phyloP scores from a whole-genome alignment of 1,284 basidiomycete genomes.

The Cutaneotrichosporon cutaneum region DNA sequence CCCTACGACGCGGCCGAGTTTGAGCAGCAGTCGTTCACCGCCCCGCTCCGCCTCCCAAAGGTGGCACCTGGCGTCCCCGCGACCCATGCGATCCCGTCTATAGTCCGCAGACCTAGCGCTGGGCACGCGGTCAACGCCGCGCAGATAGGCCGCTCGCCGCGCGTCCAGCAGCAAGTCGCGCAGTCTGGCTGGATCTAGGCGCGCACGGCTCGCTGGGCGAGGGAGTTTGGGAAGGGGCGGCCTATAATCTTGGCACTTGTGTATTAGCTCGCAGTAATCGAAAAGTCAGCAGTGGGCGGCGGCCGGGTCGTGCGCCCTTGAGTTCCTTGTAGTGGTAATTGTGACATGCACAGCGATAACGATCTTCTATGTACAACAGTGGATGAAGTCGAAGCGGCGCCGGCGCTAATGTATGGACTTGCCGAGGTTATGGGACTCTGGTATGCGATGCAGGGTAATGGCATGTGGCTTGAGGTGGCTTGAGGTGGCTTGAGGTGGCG shows the following conservation, averaged over 20 bases:
- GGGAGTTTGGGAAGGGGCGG: not conserved
- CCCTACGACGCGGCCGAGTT: constrained; percentile 12
- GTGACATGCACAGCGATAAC: constrained; percentile 6
- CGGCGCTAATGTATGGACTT: not conserved
- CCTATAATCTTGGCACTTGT: constrained; percentile 6
- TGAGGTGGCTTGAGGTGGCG: not conserved
- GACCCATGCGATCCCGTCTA: not conserved
- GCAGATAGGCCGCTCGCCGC: not conserved
- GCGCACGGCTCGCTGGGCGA: not conserved
- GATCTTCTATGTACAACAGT: constrained; percentile 3
- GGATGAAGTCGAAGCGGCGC: not conserved
- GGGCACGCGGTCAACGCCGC: not conserved
- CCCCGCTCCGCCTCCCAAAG: constrained; percentile 10
- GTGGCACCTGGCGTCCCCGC: not conserved
- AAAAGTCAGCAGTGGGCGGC: not conserved
- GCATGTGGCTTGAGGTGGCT: not conserved
- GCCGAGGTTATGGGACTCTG: not conserved
- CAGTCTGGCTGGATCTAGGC: constrained; percentile 10
- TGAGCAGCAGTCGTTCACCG: constrained; percentile 7
- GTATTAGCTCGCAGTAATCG: constrained; percentile 1
- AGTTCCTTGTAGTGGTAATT: constrained; percentile 3
- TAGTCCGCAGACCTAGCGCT: not conserved
- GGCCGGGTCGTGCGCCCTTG: not conserved
- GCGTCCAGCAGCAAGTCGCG: constrained; percentile 10
- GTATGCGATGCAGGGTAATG: not conserved